A percentile compares a stretch with the other conserved stretches of the same genome.
phyloP scores from a whole-genome alignment of 345 rosid genomes.

The Aquilaria malaccensis region DNA sequence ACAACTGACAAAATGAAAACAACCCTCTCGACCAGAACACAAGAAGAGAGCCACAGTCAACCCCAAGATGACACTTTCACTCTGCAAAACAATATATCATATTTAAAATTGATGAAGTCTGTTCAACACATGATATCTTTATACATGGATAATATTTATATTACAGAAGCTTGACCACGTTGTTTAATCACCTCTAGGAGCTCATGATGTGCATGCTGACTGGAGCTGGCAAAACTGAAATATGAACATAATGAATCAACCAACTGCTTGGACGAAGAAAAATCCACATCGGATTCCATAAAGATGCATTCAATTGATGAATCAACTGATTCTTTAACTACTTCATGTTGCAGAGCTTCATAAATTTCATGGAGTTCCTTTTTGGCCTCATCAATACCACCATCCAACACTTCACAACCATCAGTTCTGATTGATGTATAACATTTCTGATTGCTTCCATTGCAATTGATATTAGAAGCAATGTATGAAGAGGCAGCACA shows the following conservation, averaged over 20 bases:
- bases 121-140: background rate
- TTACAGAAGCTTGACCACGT: too few species aligned
- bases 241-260: conserved; percentile 48
- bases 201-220: conserved; percentile 32
- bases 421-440: conserved; percentile 28
- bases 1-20: conserved; percentile 79
- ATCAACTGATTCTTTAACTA: conserved; percentile 35
- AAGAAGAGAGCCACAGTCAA: conserved; percentile 63
- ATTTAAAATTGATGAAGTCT: conserved; percentile 17
- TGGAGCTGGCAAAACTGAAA: conserved; percentile 36
- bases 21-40: conserved; percentile 87
- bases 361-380: conserved; percentile 48
- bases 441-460: conserved; percentile 33
- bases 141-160: too few species aligned
- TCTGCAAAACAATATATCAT: conserved; percentile 43
- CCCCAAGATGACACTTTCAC: conserved; percentile 55
- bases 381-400: conserved; percentile 38
- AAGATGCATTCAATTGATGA: conserved; percentile 29
- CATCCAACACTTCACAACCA: conserved; percentile 35
- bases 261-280: conserved; percentile 57
- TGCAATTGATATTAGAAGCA: conserved; percentile 30
- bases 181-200: conserved; percentile 51
- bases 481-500: conserved; percentile 53
- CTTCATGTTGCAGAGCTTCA: conserved; percentile 33
- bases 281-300: conserved; percentile 47